A percentile compares a stretch with the other conserved stretches of the same genome.
Evolutionary conservation across 2,329 filamentous ascomycete genomes (phyloP).

Genomic region (Amauroascus verrucosus): DNA sequence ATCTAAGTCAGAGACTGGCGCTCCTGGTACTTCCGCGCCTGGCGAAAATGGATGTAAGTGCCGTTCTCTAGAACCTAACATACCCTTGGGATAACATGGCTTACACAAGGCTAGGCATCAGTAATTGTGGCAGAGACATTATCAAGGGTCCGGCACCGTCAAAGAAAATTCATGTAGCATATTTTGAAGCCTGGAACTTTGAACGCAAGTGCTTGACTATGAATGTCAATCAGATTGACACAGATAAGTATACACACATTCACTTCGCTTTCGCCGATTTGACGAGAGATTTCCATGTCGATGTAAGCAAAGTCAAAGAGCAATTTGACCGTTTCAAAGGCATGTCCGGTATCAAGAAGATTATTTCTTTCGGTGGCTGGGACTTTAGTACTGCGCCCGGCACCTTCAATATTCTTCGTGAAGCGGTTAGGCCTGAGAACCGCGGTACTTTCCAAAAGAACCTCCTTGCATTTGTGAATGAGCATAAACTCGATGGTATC

Average conservation of each 20-base stretch:
- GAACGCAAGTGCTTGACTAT: conserved; percentile 26
- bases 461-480: conserved; percentile 32
- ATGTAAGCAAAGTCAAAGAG: conserved; percentile 17
- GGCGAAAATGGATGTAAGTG: no score
- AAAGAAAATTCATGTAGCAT: conserved; percentile 21
- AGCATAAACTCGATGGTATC: conserved; percentile 34
- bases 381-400: conserved; percentile 29
- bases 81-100: no score
- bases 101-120: no score
- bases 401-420: conserved; percentile 31
- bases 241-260: conserved; percentile 17
- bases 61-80: no score
- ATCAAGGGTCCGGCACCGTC: conserved; percentile 16
- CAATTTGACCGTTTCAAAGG: conserved; percentile 6
- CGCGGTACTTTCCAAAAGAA: conserved; percentile 29
- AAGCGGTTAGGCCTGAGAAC: conserved; percentile 28
- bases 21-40: conserved; percentile 30
- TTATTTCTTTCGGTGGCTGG: conserved; percentile 39
- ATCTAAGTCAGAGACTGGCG: conserved; percentile 20
- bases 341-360: conserved; percentile 22
- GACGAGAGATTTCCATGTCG: conserved; percentile 24
- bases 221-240: conserved; percentile 18
- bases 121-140: conserved; percentile 13
- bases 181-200: conserved; percentile 26
- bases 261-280: conserved; percentile 31